Percentiles rank a stretch among this genome's conserved stretches.
Evolutionary conservation across 2,329 filamentous ascomycete genomes (phyloP).

Genomic region (Byssothecium circinans): DNA sequence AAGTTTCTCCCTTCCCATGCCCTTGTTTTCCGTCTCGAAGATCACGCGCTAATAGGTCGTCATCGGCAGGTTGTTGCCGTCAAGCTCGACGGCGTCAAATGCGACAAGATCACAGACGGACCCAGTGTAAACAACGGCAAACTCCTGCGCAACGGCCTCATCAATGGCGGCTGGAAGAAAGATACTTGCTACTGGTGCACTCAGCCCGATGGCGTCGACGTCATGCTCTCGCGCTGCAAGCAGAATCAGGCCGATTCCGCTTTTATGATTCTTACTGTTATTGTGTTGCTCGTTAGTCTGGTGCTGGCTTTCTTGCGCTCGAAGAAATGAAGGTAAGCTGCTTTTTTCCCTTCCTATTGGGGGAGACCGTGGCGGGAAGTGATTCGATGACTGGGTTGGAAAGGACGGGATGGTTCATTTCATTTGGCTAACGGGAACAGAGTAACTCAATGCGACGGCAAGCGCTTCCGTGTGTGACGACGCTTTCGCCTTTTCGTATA

Average conservation of each 20-base stretch:
- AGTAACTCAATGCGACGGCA: not conserved
- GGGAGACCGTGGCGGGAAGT: conserved; percentile 5
- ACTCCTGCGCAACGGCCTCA: conserved; percentile 13
- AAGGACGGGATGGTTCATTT: too few species aligned
- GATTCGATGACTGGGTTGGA: not conserved
- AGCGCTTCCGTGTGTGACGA: not conserved
- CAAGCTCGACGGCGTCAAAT: conserved; percentile 19
- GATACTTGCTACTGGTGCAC: not conserved
- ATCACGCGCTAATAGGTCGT: not conserved
- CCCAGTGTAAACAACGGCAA: not conserved
- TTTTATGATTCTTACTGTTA: conserved; percentile 29
- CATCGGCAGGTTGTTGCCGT: conserved; percentile 19
- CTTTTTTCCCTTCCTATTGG: too few species aligned
- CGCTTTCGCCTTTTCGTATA: not conserved
- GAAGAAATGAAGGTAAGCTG: too few species aligned
- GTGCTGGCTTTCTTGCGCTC: conserved; percentile 12
- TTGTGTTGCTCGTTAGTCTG: conserved; percentile 15
- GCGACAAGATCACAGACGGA: conserved; percentile 5
- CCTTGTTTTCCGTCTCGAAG: not conserved
- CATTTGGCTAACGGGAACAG: too few species aligned
- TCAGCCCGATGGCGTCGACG: not conserved
- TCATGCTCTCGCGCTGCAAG: conserved; percentile 19
- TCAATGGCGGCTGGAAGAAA: conserved; percentile 20
- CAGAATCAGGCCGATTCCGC: conserved; percentile 25
- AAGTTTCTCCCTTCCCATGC: not conserved